Percentiles rank a stretch among this genome's conserved stretches.
These are phyloP conservation scores for Echium plantagineum DNA, from an alignment of 257 asterid species.

Conservation along the genomic window DNA sequence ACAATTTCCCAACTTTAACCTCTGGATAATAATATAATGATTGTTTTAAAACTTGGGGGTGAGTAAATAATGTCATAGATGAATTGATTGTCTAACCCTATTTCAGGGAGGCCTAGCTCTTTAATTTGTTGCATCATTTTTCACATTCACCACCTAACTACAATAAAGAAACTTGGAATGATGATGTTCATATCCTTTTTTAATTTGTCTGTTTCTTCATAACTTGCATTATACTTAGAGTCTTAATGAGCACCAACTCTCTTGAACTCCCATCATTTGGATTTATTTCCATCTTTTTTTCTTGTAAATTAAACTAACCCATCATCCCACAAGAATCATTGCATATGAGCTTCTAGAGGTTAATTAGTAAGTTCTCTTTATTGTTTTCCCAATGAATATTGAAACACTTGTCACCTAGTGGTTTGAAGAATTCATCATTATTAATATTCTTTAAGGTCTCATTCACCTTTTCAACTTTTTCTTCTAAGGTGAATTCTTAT, in stretches of 20 bases:
- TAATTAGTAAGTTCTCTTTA: constrained; percentile 28
- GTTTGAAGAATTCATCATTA: constrained; percentile 33
- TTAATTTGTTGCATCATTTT: constrained; percentile 21
- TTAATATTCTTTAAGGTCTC: neutral
- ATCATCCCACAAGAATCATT: constrained; percentile 2
- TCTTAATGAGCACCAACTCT: constrained; percentile 4
- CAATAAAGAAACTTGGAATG: constrained; percentile 31
- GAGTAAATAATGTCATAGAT: neutral
- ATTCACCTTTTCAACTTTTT: constrained; percentile 6
- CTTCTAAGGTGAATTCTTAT: neutral
- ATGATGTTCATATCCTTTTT: constrained; percentile 31
- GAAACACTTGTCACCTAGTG: constrained; percentile 36
- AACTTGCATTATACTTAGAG: constrained; percentile 1
- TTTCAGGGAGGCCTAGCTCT: constrained; percentile 9
- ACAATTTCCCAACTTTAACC: no score
- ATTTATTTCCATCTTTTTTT: neutral
- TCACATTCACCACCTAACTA: constrained; percentile 30
- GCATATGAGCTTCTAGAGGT: constrained; percentile 22
- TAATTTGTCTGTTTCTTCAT: constrained; percentile 32
- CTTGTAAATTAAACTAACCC: neutral
- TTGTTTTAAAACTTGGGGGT: neutral
- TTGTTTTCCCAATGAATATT: constrained; percentile 38
- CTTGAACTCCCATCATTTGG: constrained; percentile 25
- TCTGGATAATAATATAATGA: no score
- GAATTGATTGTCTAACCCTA: neutral